Conservation (phyloP, 2,329 filamentous ascomycete genomes). For the Aspergillus phoenicis region DNA sequence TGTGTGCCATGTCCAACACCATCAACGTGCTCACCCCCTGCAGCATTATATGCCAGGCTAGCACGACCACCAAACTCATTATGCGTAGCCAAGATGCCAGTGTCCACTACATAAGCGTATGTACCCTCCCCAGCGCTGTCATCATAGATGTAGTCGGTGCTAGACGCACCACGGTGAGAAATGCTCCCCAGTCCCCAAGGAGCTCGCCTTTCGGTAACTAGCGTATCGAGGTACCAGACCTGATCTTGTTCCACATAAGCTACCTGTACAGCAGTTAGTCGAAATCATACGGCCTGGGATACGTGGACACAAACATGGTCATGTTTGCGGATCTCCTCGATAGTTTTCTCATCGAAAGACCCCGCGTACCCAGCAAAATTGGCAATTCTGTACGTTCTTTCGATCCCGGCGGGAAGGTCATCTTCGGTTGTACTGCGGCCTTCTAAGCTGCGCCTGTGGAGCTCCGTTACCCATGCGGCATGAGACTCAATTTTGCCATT, state of each 20-base stretch:
- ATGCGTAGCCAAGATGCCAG: slow-evolving; percentile 40
- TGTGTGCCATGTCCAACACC: slow-evolving; percentile 44
- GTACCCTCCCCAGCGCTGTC: slow-evolving; percentile 37
- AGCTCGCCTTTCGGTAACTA: slow-evolving; percentile 29
- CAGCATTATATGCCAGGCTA: slow-evolving; percentile 38
- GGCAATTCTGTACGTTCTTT: slow-evolving; percentile 47
- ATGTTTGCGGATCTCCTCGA: slow-evolving; percentile 43
- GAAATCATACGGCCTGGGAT: slow-evolving; percentile 3
- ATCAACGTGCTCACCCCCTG: slow-evolving; percentile 28
- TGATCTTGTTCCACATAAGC: slow-evolving; percentile 30
- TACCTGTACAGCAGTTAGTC: slow-evolving; percentile 24
- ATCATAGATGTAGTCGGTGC: slow-evolving; percentile 40
- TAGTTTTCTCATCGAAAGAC: slow-evolving; percentile 48
- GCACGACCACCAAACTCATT: slow-evolving; percentile 43
- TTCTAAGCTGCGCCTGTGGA: slow-evolving; percentile 26
- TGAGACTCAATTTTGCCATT: slow-evolving; percentile 23
- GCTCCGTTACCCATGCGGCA: slow-evolving; percentile 23
- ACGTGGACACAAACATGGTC: slow-evolving; percentile 32
- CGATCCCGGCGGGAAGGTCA: slow-evolving; percentile 34
- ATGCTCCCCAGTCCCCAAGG: slow-evolving; percentile 42
- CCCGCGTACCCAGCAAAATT: slow-evolving; percentile 49
- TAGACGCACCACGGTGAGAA: slow-evolving; percentile 27
- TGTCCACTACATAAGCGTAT: slow-evolving; percentile 44
- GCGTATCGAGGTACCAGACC: slow-evolving; percentile 23
- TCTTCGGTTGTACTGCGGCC: slow-evolving; percentile 14